phyloP scores from a whole-genome alignment of 169 alveolate species.

The Toxoplasma gondii region DNA sequence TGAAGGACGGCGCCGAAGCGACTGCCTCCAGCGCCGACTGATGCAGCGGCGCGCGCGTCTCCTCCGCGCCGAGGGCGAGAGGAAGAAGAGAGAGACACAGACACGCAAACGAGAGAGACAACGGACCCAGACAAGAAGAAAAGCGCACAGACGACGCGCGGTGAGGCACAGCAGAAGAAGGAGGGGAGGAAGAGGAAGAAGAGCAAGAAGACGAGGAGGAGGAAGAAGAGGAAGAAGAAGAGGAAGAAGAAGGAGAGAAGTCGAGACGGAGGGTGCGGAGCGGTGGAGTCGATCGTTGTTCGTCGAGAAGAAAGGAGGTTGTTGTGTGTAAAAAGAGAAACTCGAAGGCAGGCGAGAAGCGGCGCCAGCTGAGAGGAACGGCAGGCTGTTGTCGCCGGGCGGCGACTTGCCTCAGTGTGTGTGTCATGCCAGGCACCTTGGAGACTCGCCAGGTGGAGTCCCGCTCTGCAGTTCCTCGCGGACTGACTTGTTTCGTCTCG shows the following conservation, averaged over 20 bases:
- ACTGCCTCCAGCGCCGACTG: neutral
- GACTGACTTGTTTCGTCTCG: no score
- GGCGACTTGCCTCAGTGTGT: neutral
- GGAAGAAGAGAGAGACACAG: neutral
- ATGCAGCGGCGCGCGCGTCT: neutral
- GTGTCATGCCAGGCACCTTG: no score
- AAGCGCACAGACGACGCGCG: neutral
- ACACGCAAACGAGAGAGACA: neutral
- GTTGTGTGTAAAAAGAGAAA: neutral
- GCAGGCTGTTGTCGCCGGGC: neutral
- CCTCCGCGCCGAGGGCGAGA: neutral
- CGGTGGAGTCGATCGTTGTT: no score
- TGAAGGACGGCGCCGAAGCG: neutral
- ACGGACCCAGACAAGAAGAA: neutral
- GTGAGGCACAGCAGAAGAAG: neutral
- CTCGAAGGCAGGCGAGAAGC: neutral
- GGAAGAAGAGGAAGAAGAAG: neutral
- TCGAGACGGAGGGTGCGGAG: no score
- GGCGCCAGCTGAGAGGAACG: neutral
- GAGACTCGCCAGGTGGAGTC: no score
- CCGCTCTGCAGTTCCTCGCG: no score
- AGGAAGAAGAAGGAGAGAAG: no score
- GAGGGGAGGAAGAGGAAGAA: neutral
- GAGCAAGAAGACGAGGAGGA: neutral
- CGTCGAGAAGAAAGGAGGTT: neutral